These are phyloP conservation scores for Hypoxylon perforatum DNA, from an alignment of 495 filamentous ascomycete genomes.

Conservation along the genomic window DNA sequence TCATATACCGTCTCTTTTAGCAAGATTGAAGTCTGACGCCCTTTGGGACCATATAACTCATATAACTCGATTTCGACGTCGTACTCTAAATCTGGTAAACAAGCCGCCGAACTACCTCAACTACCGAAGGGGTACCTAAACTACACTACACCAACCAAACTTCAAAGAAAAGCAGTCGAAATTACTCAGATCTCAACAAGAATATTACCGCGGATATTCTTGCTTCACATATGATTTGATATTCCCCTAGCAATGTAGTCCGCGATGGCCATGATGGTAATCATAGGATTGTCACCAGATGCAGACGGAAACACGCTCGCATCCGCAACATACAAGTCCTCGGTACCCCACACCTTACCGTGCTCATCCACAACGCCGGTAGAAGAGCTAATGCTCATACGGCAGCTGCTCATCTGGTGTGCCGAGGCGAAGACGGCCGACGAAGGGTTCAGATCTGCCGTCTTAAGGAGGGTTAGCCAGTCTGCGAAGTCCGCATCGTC, in stretches of 20 bases:
- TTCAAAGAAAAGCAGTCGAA: too few relatives aligned
- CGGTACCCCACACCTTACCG: constrained; percentile 74
- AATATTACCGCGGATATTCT: too few relatives aligned
- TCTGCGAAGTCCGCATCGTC: constrained; percentile 53
- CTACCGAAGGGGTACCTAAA: too few relatives aligned
- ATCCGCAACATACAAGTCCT: constrained; percentile 76
- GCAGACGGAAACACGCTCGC: constrained; percentile 82
- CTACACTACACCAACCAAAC: too few relatives aligned
- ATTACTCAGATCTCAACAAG: too few relatives aligned
- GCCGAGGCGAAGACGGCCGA: constrained; percentile 59
- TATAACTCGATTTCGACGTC: too few relatives aligned
- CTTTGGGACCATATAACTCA: too few relatives aligned
- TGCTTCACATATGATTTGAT: too few relatives aligned
- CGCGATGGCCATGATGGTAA: constrained; percentile 81
- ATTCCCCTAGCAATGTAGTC: constrained; percentile 62
- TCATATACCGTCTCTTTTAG: too few relatives aligned
- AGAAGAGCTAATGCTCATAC: constrained; percentile 67
- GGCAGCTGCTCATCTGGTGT: constrained; percentile 83
- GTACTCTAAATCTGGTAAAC: too few relatives aligned
- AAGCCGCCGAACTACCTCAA: too few relatives aligned
- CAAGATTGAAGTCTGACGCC: too few relatives aligned
- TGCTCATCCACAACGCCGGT: constrained; percentile 73
- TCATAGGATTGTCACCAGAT: constrained; percentile 84
- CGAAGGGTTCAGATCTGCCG: constrained; percentile 62
- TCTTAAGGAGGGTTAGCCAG: constrained; percentile 51